A percentile compares a stretch with the other conserved stretches of the same genome.
phyloP scores from a whole-genome alignment of 2,329 filamentous ascomycete genomes.

The Periconia sp. region DNA sequence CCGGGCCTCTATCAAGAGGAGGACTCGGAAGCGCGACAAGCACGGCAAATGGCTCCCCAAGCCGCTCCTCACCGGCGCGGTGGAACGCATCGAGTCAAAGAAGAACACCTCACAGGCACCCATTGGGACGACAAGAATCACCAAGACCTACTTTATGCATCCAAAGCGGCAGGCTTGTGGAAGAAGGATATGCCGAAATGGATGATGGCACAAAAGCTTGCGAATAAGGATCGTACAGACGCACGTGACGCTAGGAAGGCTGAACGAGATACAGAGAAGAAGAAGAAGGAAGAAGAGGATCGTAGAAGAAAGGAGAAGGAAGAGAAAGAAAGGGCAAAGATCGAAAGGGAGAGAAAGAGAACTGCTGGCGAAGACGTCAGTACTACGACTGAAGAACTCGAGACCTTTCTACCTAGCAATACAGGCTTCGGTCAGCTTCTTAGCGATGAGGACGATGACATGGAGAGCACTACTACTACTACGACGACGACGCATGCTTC shows the following conservation, averaged over 20 bases:
- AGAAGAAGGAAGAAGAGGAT: conserved; percentile 12
- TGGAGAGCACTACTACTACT: conserved; percentile 15
- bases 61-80: conserved; percentile 30
- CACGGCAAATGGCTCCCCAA: conserved; percentile 16
- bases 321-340: conserved; percentile 10
- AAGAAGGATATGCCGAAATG: conserved; percentile 39
- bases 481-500: conserved; percentile 8
- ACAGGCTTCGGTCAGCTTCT: conserved; percentile 14
- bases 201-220: conserved; percentile 31
- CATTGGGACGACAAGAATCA: conserved; percentile 34
- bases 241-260: background rate
- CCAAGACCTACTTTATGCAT: conserved; percentile 24
- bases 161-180: conserved; percentile 27
- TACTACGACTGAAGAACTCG: conserved; percentile 9
- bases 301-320: conserved; percentile 16
- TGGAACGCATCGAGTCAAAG: conserved; percentile 37
- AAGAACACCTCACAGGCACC: conserved; percentile 32
- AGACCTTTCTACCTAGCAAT: background rate
- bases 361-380: conserved; percentile 3
- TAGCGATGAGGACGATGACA: conserved; percentile 19
- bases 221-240: conserved; percentile 20
- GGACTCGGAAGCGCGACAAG: conserved; percentile 1
- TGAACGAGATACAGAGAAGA: conserved; percentile 17
- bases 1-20: conserved; percentile 7
- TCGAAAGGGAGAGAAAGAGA: conserved; percentile 13